Evolutionary conservation across 129 eudicot species (phyloP), one percentile per base, ranked within the genome.

Genomic region (Flaveria linearis): DNA sequence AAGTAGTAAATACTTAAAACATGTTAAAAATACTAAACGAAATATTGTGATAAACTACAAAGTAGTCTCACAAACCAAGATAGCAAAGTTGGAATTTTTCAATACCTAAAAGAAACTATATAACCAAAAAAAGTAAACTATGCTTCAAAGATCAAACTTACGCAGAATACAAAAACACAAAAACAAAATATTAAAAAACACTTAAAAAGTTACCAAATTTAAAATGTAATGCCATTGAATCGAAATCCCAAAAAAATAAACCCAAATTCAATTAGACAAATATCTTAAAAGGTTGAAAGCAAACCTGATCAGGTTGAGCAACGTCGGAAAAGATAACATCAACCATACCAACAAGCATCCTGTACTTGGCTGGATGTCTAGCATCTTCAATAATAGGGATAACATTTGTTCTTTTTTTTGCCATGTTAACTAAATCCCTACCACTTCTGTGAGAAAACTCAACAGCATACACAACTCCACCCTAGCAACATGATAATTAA

Each of bases 301-400:
- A 81, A 56, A 92, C 98, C 96, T 92, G 96, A 75, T 92, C 94
- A 74, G 94, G 92, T 84, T 92, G 98, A 76, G 98, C 98, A 90
- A 92, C 98, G 83, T 92, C 98, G 78, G 94, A 86, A 83, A 92
- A 92, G 36, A 92, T 84, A 16, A 92, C 98, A 88, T 92, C 98
- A 55, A 92, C 98, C 98, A 90, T 92, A 17, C 94, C 94, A 56
- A 92, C 96, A 71, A 92, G 92, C 96, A 92, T 90, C 36, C 96
- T 85, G 77, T 92, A 92, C 82, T 88, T 92, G 71, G 90, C 88
- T 23, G 98, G 98, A 83, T 86, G 90, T 68, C 98, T 89, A n/a
- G 96, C 98, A 88, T 92, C 98, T 65, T 92, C 98, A 60, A 92
- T 92, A 28, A 92, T 92, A 15, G 98, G 98, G 13, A 92, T 90